A percentile compares a stretch with the other conserved stretches of the same genome.
Evolutionary conservation across 768 basidiomycete species (phyloP).

Genomic region (Hygrophoropsis aurantiaca): DNA sequence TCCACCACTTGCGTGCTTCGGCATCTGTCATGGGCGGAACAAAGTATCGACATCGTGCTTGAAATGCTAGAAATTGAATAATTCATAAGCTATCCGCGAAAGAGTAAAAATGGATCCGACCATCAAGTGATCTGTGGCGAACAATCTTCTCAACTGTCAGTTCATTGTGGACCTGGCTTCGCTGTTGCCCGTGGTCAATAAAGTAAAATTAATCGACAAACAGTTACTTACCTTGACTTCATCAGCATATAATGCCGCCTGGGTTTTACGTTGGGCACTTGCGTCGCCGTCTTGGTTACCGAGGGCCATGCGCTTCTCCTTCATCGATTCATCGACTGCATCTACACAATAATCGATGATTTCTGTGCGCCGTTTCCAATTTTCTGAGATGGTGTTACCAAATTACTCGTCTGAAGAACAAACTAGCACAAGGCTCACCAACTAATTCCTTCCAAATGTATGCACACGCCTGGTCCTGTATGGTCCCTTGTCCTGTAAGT

Average conservation of each 20-base stretch:
- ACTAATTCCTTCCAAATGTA: slow-evolving; percentile 78
- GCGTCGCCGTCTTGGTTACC: slow-evolving; percentile 45
- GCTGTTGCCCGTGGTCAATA: slow-evolving; percentile 36
- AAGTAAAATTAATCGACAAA: slow-evolving; percentile 22
- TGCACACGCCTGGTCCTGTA: slow-evolving; percentile 75
- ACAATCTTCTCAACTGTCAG: slow-evolving; percentile 71
- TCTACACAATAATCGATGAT: slow-evolving; percentile 75
- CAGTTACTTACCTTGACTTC: slow-evolving; percentile 63
- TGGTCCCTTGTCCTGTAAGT: slow-evolving; percentile 42
- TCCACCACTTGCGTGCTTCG: slow-evolving; percentile 60
- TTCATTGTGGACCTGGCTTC: slow-evolving; percentile 76
- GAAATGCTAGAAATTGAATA: slow-evolving; percentile 56
- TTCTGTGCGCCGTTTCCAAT: slow-evolving; percentile 73
- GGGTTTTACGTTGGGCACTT: slow-evolving; percentile 45
- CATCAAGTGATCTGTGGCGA: slow-evolving; percentile 66
- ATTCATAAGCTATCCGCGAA: slow-evolving; percentile 6
- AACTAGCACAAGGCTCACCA: slow-evolving; percentile 46
- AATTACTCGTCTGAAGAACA: slow-evolving; percentile 12
- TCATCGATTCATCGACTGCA: slow-evolving; percentile 64
- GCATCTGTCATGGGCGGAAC: slow-evolving; percentile 59
- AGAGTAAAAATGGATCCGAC: slow-evolving; percentile 37
- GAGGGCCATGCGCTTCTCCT: slow-evolving; percentile 51
- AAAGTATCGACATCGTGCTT: slow-evolving; percentile 78
- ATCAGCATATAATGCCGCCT: slow-evolving; percentile 60
- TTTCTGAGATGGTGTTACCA: slow-evolving; percentile 36